Conservation (phyloP, 2,329 filamentous ascomycete species). For the Ophiocordyceps unilateralis region DNA sequence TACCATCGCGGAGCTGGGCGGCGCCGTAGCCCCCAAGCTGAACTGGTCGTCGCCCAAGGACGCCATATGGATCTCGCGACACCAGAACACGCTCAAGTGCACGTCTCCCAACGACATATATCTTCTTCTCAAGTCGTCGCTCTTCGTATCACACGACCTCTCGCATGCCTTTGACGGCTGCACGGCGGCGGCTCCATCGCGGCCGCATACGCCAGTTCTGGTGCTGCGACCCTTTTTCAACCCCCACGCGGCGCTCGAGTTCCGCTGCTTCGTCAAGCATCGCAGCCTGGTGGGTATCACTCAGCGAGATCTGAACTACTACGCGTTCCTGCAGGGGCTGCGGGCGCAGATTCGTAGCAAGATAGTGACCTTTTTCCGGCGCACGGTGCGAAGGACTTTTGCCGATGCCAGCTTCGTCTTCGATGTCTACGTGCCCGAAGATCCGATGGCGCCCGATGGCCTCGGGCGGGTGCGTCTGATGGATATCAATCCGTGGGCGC, state of each 20-base stretch:
- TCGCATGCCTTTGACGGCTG: slow-evolving; percentile 79
- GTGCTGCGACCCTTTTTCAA: slow-evolving; percentile 78
- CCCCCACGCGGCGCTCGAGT: slow-evolving; percentile 81
- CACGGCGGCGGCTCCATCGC: slow-evolving; percentile 19
- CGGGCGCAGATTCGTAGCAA: slow-evolving; percentile 47
- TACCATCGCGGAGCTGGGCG: slow-evolving; percentile 66
- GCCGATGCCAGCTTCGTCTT: slow-evolving; percentile 74
- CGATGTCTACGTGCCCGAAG: slow-evolving; percentile 77
- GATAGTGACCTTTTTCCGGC: slow-evolving; percentile 62
- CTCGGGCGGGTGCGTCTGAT: slow-evolving; percentile 69
- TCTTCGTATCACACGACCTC: slow-evolving; percentile 86
- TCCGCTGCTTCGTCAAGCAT: slow-evolving; percentile 84
- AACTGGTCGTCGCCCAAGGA: slow-evolving; percentile 98
- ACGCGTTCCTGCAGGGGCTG: slow-evolving; percentile 56
- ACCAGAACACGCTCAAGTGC: slow-evolving; percentile 85
- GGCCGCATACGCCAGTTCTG: slow-evolving; percentile 54
- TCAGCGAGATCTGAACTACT: slow-evolving; percentile 82
- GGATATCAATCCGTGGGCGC: slow-evolving; percentile 91
- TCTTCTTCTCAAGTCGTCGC: slow-evolving; percentile 81
- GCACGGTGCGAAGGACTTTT: slow-evolving; percentile 58
- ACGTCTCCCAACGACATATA: slow-evolving; percentile 81
- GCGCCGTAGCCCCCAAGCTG: slow-evolving; percentile 76
- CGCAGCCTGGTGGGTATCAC: slow-evolving; percentile 65
- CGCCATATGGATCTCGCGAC: slow-evolving; percentile 72
- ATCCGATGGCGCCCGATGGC: slow-evolving; percentile 32